phyloP scores from a whole-genome alignment of 139 green algal genomes.

The Yamagishiella unicocca region DNA sequence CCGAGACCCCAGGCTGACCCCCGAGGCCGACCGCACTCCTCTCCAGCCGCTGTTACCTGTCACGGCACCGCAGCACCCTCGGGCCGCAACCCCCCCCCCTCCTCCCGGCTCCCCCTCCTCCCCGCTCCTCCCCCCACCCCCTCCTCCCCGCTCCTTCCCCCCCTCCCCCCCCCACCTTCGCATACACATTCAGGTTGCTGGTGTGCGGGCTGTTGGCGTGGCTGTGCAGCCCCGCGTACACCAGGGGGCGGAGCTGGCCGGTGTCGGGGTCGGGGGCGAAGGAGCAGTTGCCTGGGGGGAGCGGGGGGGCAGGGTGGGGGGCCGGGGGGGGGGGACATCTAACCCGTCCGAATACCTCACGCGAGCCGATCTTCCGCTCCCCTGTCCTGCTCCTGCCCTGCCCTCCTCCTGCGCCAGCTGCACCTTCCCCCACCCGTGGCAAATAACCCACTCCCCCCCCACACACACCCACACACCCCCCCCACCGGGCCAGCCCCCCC shows the following conservation, averaged over 20 bases:
- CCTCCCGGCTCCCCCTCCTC: no score
- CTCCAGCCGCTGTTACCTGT: no score
- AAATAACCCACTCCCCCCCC: neutral
- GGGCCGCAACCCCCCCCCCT: no score
- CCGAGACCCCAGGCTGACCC: no score
- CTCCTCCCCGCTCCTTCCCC: neutral
- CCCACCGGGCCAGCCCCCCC: neutral
- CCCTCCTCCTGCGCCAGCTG: no score
- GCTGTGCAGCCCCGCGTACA: constrained; percentile 32
- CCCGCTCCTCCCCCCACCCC: no score
- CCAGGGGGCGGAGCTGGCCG: constrained; percentile 9
- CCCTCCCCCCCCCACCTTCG: neutral
- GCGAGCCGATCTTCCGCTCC: no score
- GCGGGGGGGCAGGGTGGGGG: neutral
- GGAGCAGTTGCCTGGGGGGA: constrained; percentile 9
- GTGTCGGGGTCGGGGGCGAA: constrained; percentile 12
- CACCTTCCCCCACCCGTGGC: neutral
- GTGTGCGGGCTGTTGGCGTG: constrained; percentile 34
- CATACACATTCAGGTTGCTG: constrained; percentile 35
- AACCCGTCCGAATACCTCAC: no score
- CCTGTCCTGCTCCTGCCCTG: no score
- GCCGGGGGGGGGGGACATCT: neutral
- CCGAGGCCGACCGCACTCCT: no score
- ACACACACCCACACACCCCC: no score
- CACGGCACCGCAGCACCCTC: no score